phyloP scores from a whole-genome alignment of 257 asterid species.

The Penstemon davidsonii region DNA sequence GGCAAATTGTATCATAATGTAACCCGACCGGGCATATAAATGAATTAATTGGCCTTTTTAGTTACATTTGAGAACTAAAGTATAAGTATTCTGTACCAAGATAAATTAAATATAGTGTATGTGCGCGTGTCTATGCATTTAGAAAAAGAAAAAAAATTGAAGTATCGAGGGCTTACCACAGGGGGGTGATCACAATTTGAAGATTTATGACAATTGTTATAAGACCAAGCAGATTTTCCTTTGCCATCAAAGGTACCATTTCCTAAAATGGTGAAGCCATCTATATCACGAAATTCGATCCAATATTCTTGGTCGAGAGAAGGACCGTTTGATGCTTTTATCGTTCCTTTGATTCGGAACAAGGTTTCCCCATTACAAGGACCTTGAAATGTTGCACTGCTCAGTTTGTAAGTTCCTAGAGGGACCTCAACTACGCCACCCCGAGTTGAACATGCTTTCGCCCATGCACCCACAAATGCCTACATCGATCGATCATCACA shows the following conservation, averaged over 20 bases:
- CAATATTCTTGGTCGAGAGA: not conserved
- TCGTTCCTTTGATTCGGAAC: conserved; percentile 8
- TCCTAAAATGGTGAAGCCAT: conserved; percentile 17
- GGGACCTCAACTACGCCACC: conserved; percentile 46
- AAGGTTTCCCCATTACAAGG: conserved; percentile 34
- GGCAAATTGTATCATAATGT: no score
- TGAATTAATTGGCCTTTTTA: no score
- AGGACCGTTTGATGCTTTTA: conserved; percentile 20
- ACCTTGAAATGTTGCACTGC: conserved; percentile 27
- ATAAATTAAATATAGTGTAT: no score
- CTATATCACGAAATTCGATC: not conserved
- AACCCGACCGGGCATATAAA: no score
- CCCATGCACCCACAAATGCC: conserved; percentile 52
- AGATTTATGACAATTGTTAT: not conserved
- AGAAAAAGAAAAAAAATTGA: not conserved
- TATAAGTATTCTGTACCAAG: no score
- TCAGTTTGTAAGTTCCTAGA: conserved; percentile 41
- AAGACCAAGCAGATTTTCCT: conserved; percentile 29
- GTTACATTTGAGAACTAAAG: no score
- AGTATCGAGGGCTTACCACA: conserved; percentile 2
- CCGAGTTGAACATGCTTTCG: conserved; percentile 41
- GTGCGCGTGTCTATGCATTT: not conserved
- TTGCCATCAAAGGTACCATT: conserved; percentile 31
- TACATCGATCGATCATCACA: not conserved
- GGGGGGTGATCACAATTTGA: not conserved